Conservation (phyloP, 768 basidiomycete genomes). For the Mycena filopes region DNA sequence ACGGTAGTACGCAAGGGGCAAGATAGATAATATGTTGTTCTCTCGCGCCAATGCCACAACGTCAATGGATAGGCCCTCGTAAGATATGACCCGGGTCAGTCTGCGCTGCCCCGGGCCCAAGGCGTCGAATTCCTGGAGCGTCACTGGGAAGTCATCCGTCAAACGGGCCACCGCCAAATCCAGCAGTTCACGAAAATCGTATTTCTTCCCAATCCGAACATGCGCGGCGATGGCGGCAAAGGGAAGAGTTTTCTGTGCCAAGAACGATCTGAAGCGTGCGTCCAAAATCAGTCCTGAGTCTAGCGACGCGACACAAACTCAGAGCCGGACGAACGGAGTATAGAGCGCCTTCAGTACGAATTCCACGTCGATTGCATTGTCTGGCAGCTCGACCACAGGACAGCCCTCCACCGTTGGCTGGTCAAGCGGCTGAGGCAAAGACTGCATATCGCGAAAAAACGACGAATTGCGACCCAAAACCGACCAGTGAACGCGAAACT, state of each 20-base stretch:
- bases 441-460: conserved; percentile 38
- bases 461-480: conserved; percentile 36
- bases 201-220: neutral
- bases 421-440: conserved; percentile 27
- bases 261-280: no score
- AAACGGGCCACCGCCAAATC: neutral
- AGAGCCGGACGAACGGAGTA: neutral
- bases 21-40: neutral
- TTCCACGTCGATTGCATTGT: neutral
- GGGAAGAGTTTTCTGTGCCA: no score
- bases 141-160: neutral
- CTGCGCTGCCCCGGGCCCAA: neutral
- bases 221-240: neutral
- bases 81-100: neutral
- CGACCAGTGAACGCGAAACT: conserved; percentile 36
- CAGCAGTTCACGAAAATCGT: neutral
- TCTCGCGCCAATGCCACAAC: neutral
- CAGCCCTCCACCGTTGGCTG: conserved; percentile 7
- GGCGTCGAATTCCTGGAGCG: neutral
- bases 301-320: no score
- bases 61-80: neutral
- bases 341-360: conserved; percentile 4
- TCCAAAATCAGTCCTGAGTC: no score
- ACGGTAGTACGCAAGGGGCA: neutral
- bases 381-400: conserved; percentile 5